Base-by-base conservation (phyloP, 805 yeast species). In the Lachancea fermentati region DNA sequence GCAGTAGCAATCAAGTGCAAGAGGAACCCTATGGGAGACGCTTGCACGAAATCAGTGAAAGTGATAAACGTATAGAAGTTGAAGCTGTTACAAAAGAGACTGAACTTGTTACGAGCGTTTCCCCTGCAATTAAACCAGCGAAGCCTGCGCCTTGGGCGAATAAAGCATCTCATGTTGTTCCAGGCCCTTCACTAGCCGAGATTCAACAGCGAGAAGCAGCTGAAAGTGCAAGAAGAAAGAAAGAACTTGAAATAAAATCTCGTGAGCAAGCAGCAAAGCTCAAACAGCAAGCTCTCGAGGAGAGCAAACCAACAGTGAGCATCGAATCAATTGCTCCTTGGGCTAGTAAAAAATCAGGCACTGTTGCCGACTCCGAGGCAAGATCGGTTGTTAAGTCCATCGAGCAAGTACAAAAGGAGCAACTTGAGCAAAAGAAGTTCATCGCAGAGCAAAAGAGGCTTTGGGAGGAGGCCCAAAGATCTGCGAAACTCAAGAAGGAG, bases 401-500 rank as follows among this genome's bases (percentile, higher is more conserved):
- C 19, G 45, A 42, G 28, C 42, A 42, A 19, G 26, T 37, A 25
- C 39, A 37, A 32, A 37, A 37, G 26, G 42, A 42, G 30, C 54
- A 52, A 15, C 43, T 56, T 14, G 54, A 51, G 22, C 51, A 55
- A 36, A 47, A 58, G 25, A 47, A 42, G 26, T 58, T 58, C 39
- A 48, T 61, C 31, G 52, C 56, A 32, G 65, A 61, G 43, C 66
- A 61, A 42, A 52, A 49, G 30, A 54, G 50, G 25, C 32, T 60
- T 4, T 59, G 63, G 62, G 61, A 78, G 46, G 83, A 78, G 39
- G 70, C 76, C 42, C 94, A 85, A 58, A 78, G 79, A 55, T 63
- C 62, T 22, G 81, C 85, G 36, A 74, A 75, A 79, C 84, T 87
- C 50, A 81, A 70, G 58, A 81, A 74, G 26, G 63, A 69, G 30